Percentiles rank a stretch among this genome's conserved stretches.
phyloP scores from a whole-genome alignment of 176 grass and related monocot species.

The Miscanthus lutarioriparius region DNA sequence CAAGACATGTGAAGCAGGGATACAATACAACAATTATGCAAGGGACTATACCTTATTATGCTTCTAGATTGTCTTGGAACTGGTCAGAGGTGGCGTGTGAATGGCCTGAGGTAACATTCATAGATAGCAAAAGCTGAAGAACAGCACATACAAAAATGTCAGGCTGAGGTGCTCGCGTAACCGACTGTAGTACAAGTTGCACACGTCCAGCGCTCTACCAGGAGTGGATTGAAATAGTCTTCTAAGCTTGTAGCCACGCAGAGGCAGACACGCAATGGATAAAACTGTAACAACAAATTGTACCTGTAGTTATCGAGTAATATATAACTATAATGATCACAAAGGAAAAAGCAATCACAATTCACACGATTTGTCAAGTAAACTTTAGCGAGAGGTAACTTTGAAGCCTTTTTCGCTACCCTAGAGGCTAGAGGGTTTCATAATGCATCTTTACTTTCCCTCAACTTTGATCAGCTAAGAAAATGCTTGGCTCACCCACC shows the following conservation, averaged over 20 bases:
- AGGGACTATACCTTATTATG: background rate
- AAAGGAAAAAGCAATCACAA: slow-evolving; percentile 26
- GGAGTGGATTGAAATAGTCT: slow-evolving; percentile 5
- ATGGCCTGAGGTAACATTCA: background rate
- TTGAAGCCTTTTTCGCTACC: slow-evolving; percentile 14
- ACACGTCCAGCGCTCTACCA: slow-evolving; percentile 7
- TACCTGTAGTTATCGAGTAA: slow-evolving; percentile 12
- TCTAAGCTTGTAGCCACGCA: background rate
- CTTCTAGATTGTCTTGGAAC: background rate
- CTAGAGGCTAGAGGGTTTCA: slow-evolving; percentile 16
- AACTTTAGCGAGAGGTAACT: slow-evolving; percentile 29
- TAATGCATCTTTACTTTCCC: slow-evolving; percentile 49
- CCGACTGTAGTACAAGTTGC: slow-evolving; percentile 2
- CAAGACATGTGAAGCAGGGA: background rate
- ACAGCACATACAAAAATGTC: background rate
- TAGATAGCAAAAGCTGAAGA: background rate
- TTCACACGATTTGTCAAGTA: slow-evolving; percentile 40
- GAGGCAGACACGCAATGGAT: background rate
- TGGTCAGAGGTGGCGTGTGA: too few relatives aligned
- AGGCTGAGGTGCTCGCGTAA: background rate
- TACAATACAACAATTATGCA: background rate
- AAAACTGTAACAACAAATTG: slow-evolving; percentile 14
- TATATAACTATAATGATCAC: slow-evolving; percentile 10
- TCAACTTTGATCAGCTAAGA: slow-evolving; percentile 8
- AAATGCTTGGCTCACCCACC: too few relatives aligned